phyloP scores from a whole-genome alignment of 805 yeast species.

The Ogataea siamensis region DNA sequence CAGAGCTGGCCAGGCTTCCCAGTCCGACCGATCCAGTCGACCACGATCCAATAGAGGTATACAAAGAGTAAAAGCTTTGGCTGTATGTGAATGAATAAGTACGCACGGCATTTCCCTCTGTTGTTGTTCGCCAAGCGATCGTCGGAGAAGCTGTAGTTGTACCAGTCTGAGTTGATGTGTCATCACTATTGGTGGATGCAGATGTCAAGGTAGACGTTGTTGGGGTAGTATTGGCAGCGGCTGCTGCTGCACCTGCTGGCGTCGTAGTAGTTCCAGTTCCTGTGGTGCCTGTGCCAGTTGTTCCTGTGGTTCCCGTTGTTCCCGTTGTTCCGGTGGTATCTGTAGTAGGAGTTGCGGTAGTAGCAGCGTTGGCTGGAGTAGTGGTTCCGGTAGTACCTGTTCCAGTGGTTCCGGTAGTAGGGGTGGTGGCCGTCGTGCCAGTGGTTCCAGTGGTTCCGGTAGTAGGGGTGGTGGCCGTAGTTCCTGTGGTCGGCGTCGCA shows the following conservation, averaged over 20 bases:
- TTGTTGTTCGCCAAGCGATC: constrained; percentile 26
- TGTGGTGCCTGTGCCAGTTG: neutral
- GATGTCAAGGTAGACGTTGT: constrained; percentile 1
- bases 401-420: constrained; percentile 26
- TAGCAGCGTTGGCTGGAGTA: constrained; percentile 6
- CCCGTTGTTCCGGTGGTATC: constrained; percentile 13
- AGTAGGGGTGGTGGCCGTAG: constrained; percentile 10
- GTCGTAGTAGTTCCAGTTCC: constrained; percentile 29
- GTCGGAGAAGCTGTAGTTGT: constrained; percentile 12
- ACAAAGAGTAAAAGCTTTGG: constrained; percentile 49
- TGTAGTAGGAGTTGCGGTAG: constrained; percentile 1
- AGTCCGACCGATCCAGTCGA: constrained; percentile 71
- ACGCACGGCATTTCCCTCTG: constrained; percentile 50
- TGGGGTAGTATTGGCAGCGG: neutral
- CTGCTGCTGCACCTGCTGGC: neutral
- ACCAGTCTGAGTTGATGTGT: constrained; percentile 1
- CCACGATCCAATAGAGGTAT: constrained; percentile 43
- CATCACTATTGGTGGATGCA: neutral
- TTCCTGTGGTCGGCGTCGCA: constrained; percentile 3
- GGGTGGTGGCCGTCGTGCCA: constrained; percentile 7
- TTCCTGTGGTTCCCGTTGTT: constrained; percentile 13
- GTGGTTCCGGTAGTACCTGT: constrained; percentile 26
- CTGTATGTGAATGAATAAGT: constrained; percentile 45
- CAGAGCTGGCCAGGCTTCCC: constrained; percentile 47
- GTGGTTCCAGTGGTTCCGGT: constrained; percentile 14